Percentiles rank a stretch among this genome's conserved stretches.
Evolutionary conservation across 73 alveolate species (phyloP).

Genomic region (Paramecium primaurelia): DNA sequence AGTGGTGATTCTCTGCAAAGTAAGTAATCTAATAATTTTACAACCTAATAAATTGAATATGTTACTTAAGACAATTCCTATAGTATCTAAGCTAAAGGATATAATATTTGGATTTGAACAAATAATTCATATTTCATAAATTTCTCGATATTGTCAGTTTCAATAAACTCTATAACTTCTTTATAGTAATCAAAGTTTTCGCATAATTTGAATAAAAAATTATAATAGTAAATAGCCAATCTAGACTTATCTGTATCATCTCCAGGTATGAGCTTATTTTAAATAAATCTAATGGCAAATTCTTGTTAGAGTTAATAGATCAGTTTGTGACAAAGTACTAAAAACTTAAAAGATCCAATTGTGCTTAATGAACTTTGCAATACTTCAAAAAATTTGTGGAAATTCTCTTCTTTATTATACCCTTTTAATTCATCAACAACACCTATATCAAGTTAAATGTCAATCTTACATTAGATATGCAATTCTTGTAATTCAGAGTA

Average conservation of each 20-base stretch:
- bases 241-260: neutral
- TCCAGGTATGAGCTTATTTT: neutral
- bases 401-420: neutral
- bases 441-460: neutral
- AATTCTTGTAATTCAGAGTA: neutral
- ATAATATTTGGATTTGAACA: neutral
- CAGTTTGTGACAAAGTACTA: neutral
- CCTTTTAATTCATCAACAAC: neutral
- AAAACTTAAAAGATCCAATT: neutral
- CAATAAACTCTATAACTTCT: neutral
- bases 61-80: neutral
- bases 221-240: neutral
- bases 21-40: neutral
- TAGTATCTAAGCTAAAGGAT: neutral
- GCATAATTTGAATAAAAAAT: neutral
- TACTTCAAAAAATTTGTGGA: neutral
- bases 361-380: neutral
- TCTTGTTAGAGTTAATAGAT: neutral
- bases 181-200: neutral
- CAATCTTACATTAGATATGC: neutral
- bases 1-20: neutral
- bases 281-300: neutral
- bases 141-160: neutral
- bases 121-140: neutral
- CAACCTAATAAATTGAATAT: neutral